Conservation (phyloP, 140 eudicot genomes). For the Bidens hawaiensis region DNA sequence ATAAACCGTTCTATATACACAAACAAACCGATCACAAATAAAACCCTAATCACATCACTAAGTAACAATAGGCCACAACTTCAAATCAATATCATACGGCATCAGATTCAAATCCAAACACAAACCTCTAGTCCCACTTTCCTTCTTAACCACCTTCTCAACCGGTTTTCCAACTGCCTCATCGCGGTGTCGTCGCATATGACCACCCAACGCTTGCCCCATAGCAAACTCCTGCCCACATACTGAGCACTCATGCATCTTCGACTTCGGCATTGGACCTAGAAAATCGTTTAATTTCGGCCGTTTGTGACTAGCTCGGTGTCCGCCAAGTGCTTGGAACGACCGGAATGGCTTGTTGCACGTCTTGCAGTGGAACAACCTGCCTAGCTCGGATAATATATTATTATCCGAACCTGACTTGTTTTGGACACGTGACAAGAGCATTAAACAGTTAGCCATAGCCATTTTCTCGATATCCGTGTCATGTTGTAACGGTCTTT, state of each 20-base stretch:
- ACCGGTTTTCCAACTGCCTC: constrained; percentile 14
- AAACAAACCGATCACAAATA: neutral
- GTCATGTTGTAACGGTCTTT: constrained; percentile 22
- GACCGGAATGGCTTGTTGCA: constrained; percentile 43
- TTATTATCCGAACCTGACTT: too few species aligned
- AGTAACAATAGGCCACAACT: constrained; percentile 24
- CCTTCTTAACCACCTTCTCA: constrained; percentile 18
- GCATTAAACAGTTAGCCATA: constrained; percentile 66
- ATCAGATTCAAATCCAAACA: constrained; percentile 31
- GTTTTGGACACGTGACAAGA: constrained; percentile 38
- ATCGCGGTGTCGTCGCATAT: constrained; percentile 39
- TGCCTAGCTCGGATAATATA: constrained; percentile 9
- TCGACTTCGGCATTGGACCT: constrained; percentile 17
- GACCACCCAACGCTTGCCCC: constrained; percentile 47
- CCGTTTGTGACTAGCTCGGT: constrained; percentile 54
- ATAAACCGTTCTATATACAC: neutral
- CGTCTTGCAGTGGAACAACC: constrained; percentile 47
- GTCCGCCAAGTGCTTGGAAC: constrained; percentile 64
- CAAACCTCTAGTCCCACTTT: constrained; percentile 13
- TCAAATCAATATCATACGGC: constrained; percentile 28
- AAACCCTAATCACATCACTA: constrained; percentile 12
- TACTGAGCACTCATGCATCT: constrained; percentile 33
- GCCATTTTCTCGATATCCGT: constrained; percentile 37
- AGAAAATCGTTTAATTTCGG: constrained; percentile 28
- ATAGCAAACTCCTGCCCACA: constrained; percentile 44